Evolutionary conservation across 2,329 filamentous ascomycete genomes (phyloP), one percentile per base, ranked within the genome.

Genomic region (Paracamarosporium sp.): DNA sequence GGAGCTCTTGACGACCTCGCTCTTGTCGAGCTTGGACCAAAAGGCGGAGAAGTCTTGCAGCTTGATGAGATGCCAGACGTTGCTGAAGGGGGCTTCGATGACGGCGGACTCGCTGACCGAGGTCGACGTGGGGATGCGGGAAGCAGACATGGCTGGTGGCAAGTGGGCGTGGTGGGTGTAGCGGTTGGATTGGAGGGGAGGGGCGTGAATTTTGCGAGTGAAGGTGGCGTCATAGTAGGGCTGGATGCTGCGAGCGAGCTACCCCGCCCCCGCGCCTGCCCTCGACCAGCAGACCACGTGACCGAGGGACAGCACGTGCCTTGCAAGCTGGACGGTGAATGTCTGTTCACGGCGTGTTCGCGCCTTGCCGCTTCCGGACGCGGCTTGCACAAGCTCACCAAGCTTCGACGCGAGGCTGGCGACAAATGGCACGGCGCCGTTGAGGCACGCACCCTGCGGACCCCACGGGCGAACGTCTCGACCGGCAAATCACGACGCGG

Each of bases 1-100:
- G 13, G 82, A 76, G 50, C 85, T 87, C 80, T 89, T 88, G 76
- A 88, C 86, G 67, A 80, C 82, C 74, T 90, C 86, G 73, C 83
- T 85, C 71, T 83, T 83, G 62, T 83, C 79, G 43, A 91, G 82
- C 61, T 85, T 83, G 43, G 81, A 79, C 86, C 87, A 90, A 81
- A 89, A 91, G 70, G 85, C 82, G 79, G 78, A 76, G 77, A 91
- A 90, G 74, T 88, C 82, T 75, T 86, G 84, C 36, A 91, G 86
- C 83, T 91, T 91, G 85, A 91, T 88, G 69, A 86, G 81, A 80
- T 91, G 88, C 88, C 89, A 91, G 74, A 90, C 88, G 65, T 85
- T 76, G 69, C 83, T 83, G 73, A 90, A 83, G 31, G 85, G 85
- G 35, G 88, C 88, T 66, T 85, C 82, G 78, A 91, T 90, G 76